A percentile compares a stretch with the other conserved stretches of the same genome.
phyloP scores from a whole-genome alignment of 2,329 filamentous ascomycete genomes.

The Neofusicoccum ribis region DNA sequence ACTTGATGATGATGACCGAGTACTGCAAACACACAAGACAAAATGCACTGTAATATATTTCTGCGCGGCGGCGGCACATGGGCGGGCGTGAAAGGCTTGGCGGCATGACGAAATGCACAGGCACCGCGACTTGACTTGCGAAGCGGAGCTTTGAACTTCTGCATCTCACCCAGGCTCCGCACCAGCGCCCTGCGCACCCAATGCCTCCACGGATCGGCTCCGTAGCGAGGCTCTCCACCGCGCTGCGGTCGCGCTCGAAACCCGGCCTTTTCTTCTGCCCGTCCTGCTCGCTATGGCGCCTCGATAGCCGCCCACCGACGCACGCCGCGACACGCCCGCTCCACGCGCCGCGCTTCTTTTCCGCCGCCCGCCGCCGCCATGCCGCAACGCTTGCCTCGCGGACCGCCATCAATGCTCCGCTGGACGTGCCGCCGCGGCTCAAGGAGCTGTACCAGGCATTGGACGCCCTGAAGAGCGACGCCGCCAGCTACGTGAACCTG shows the following conservation, averaged over 20 bases:
- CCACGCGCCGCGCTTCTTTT: constrained; percentile 11
- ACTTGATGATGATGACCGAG: constrained; percentile 16
- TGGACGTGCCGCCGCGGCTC: constrained; percentile 54
- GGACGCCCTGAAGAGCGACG: constrained; percentile 60
- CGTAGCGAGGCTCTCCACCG: constrained; percentile 33
- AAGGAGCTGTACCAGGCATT: constrained; percentile 62
- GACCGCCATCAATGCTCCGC: constrained; percentile 55
- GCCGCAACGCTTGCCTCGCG: constrained; percentile 49
- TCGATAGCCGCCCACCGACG: constrained; percentile 5
- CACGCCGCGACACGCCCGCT: constrained; percentile 1
- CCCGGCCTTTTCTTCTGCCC: constrained; percentile 30
- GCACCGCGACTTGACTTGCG: not conserved
- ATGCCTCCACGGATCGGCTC: constrained; percentile 46
- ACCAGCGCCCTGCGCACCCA: constrained; percentile 22
- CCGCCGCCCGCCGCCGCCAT: constrained; percentile 27
- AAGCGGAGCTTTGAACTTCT: constrained; percentile 19
- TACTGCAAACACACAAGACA: not conserved
- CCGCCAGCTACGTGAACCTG: constrained; percentile 65
- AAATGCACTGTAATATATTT: constrained; percentile 1
- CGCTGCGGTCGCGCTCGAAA: constrained; percentile 27
- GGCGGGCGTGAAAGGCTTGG: constrained; percentile 8
- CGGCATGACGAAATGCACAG: constrained; percentile 21
- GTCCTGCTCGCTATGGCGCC: constrained; percentile 31
- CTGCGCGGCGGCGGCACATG: not conserved
- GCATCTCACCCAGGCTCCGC: constrained; percentile 7